Evolutionary conservation across 1,284 basidiomycete genomes (phyloP), one percentile per base, ranked within the genome.

Genomic region (Tetrapyrgos nigripes): DNA sequence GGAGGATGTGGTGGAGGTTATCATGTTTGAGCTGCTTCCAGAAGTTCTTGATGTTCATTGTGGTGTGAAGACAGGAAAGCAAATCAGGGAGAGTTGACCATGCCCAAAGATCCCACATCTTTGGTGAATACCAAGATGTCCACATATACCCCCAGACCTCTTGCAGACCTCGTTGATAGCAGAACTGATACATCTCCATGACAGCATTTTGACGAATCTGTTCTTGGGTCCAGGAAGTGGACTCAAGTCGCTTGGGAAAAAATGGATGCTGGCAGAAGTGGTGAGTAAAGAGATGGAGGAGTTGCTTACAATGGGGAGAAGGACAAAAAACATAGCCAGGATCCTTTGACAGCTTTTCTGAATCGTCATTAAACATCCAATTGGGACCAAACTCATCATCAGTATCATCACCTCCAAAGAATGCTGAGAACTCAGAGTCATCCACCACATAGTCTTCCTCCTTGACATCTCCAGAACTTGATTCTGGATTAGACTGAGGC

Each of bases 11-110:
- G 47, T 69, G 70, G n/a, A 76, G 66, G 55, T 65, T 62, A 8
- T 67, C 51, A 29, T 75, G 70, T 47, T 76, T 76, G 2, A 76
- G 50, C 46, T 71, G 69, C 4, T 58, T 26, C 74, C 73, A 76
- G 55, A 70, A 70, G 53, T 73, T 76, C 55, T 76, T 70, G 11
- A 70, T 67, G 26, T 54, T 66, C 72, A 77, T 77, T 1, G 72
- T 77, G 0, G 73, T 77, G 2, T 66, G 55, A 1, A 71, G 60
- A 1, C 62, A 57, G 1, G 71, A 67, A 4, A 75, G 24, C 28
- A 58, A 62, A 0, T 57, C 50, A 14, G 31, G 14, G 2, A 64
- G 65, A 4, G 68, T 61, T 13, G 72, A 75, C 2, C 67, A 62
- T 21, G 75, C 72, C 73, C 75, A 76, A 0, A 75, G 68, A 13